Base-by-base conservation (phyloP, 805 yeast species). In the Candida argentea region DNA sequence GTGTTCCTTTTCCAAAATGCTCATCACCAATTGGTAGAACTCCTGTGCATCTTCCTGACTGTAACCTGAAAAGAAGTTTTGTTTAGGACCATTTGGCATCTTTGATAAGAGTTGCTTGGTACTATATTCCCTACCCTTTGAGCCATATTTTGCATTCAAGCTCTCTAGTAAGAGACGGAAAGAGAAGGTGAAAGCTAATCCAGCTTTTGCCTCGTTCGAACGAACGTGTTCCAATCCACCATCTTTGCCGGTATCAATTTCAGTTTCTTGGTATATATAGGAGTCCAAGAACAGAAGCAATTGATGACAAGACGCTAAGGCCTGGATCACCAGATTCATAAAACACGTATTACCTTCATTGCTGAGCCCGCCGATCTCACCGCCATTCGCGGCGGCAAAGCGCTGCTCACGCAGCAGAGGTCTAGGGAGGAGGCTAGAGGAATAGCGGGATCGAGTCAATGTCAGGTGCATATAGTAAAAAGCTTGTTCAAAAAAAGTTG, bases 21-120 rank as follows among this genome's bases (percentile, higher is more conserved):
- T 64, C 65, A 82, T 61, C 2, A 81, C 67, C 28, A 77, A 66
- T 49, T 87, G 96, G 58, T 87, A 87, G 45, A 87, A 87, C 50
- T 87, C 97, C 53, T 87, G 95, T 0, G 96, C 96, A 57, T 87
- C 97, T 51, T 87, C 95, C 55, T 87, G 97, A 45, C 83, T 85
- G 47, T 84, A 84, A 2, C 95, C 91, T 31, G 74, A 54, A 41
- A 86, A 74, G 34, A 85, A 69, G 46, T 77, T 78, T 44, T 75
- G 80, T 40, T 76, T 77, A 9, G 91, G 87, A 0, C 84, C 81
- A 44, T 79, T 78, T 4, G 80, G 69, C 84, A 82, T 78, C 4
- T 71, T 68, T 43, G 70, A 75, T 29, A 81, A 50, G 25, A 82
- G 52, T 10, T 64, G 62, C 31, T 62, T 68, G 0, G 91, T 76